These are phyloP conservation scores for Colletotrichum agaves DNA, from an alignment of 2,329 filamentous ascomycete genomes.

Conservation along the genomic window DNA sequence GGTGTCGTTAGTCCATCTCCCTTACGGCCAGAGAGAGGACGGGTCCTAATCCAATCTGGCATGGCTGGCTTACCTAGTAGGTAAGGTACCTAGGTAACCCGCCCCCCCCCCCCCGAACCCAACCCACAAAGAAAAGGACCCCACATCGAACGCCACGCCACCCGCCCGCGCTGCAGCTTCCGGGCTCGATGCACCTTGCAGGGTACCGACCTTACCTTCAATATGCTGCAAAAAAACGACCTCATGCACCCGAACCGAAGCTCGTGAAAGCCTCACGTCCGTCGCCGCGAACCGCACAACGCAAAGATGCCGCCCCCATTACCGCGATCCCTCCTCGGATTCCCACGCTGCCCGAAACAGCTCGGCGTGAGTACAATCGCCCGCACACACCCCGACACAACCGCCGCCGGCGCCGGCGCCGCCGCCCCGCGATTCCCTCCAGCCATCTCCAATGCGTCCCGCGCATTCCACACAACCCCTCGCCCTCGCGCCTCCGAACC, in stretches of 20 bases:
- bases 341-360: not conserved
- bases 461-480: slow-evolving; percentile 35
- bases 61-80: not conserved
- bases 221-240: slow-evolving; percentile 14
- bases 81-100: too few relatives aligned
- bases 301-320: slow-evolving; percentile 25
- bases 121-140: not conserved
- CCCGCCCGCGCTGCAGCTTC: slow-evolving; percentile 12
- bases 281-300: not conserved
- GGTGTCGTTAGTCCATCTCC: slow-evolving; percentile 28
- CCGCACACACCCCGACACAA: not conserved
- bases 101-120: too few relatives aligned
- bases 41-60: not conserved
- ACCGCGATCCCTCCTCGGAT: slow-evolving; percentile 13
- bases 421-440: not conserved
- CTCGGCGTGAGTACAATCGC: not conserved
- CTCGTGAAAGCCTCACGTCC: slow-evolving; percentile 1
- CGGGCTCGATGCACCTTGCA: slow-evolving; percentile 18
- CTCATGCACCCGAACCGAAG: slow-evolving; percentile 10
- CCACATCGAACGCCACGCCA: slow-evolving; percentile 10
- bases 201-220: not conserved
- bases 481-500: slow-evolving; percentile 35
- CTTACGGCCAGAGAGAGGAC: slow-evolving; percentile 13
- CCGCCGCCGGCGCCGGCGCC: too few relatives aligned
- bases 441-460: not conserved